Conservation (phyloP, 2,329 filamentous ascomycete species). For the Phaeosphaeriaceae sp. region DNA sequence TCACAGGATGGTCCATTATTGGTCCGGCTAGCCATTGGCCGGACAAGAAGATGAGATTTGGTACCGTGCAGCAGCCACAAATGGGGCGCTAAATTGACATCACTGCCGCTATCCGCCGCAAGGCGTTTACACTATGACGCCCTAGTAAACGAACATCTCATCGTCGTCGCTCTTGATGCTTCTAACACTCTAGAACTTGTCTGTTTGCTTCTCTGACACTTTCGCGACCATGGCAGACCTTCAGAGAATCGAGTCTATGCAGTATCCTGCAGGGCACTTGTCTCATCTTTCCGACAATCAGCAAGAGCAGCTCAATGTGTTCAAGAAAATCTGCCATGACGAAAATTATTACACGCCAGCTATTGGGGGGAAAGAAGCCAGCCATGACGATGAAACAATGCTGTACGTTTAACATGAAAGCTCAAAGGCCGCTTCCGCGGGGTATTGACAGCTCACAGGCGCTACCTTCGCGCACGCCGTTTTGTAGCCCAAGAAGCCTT, state of each 20-base stretch:
- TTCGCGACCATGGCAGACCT: conserved; percentile 42
- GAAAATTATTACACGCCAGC: conserved; percentile 67
- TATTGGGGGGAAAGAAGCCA: conserved; percentile 51
- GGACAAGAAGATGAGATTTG: conserved; percentile 19
- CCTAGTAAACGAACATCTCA: conserved; percentile 21
- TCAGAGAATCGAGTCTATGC: conserved; percentile 48
- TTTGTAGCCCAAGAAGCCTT: conserved; percentile 80
- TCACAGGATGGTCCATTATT: conserved; percentile 15
- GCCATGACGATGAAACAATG: conserved; percentile 76
- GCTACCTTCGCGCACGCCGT: conserved; percentile 83
- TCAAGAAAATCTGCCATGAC: conserved; percentile 72
- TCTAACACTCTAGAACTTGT: conserved; percentile 1
- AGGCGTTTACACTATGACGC: conserved; percentile 30
- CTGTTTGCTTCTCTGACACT: conserved; percentile 3
- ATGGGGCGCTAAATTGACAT: conserved; percentile 30
- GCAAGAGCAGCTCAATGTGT: conserved; percentile 69
- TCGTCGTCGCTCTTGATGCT: conserved; percentile 15
- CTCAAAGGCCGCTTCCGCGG: conserved; percentile 15
- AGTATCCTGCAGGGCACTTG: conserved; percentile 79
- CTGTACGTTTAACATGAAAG: conserved; percentile 58
- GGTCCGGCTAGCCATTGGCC: conserved; percentile 22
- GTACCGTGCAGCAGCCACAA: conserved; percentile 19
- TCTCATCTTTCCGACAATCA: conserved; percentile 76
- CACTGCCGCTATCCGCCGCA: conserved; percentile 37
- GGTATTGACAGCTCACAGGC: conserved; percentile 59